phyloP scores from a whole-genome alignment of 345 rosid genomes.

The Populus alba region DNA sequence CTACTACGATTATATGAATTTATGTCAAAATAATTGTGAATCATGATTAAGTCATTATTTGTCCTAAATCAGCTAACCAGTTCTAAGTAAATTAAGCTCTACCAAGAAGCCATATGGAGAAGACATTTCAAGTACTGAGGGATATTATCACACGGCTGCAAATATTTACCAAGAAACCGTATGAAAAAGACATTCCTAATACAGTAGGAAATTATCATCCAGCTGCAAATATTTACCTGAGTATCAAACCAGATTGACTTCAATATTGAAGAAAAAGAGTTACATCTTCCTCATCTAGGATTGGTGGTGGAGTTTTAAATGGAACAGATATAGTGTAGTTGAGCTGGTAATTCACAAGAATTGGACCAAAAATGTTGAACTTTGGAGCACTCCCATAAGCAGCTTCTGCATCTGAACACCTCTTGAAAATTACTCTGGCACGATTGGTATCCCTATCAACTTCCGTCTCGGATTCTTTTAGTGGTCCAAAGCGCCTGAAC shows the following conservation, averaged over 20 bases:
- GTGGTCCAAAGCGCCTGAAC: slow-evolving; percentile 78
- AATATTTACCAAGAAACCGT: not conserved
- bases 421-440: slow-evolving; percentile 88
- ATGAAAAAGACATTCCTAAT: not conserved
- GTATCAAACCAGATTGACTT: slow-evolving; percentile 9
- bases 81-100: not conserved
- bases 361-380: slow-evolving; percentile 72
- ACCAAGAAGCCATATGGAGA: not conserved
- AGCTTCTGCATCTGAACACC: slow-evolving; percentile 67
- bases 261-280: slow-evolving; percentile 27
- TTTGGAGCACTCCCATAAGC: slow-evolving; percentile 75
- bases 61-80: not conserved
- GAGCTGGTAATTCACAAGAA: slow-evolving; percentile 71
- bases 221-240: slow-evolving; percentile 28
- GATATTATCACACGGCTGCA: not conserved
- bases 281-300: slow-evolving; percentile 24
- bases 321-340: slow-evolving; percentile 53
- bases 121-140: not conserved
- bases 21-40: not conserved
- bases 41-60: not conserved
- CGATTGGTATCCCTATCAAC: slow-evolving; percentile 65
- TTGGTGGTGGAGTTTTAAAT: slow-evolving; percentile 39
- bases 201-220: not conserved
- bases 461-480: slow-evolving; percentile 70
- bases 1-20: not conserved